phyloP scores from a whole-genome alignment of 2,329 filamentous ascomycete species.

The Ophiostoma novo-ulmi region DNA sequence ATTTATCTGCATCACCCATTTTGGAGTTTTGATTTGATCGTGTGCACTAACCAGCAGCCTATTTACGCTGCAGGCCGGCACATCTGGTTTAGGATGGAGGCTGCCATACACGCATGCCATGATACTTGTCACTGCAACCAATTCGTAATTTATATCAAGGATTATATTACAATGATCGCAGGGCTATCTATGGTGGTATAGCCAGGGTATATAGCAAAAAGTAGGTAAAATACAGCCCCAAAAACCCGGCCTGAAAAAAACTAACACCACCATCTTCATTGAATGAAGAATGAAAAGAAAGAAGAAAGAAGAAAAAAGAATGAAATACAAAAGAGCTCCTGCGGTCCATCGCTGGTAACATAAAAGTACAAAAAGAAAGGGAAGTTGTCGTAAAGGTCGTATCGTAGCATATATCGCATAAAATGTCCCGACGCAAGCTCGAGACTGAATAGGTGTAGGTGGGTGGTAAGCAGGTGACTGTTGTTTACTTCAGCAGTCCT shows the following conservation, averaged over 20 bases:
- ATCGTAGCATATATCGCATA: background rate
- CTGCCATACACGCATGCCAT: too few species aligned
- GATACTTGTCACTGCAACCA: background rate
- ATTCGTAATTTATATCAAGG: background rate
- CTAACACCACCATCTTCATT: background rate
- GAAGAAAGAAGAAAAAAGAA: background rate
- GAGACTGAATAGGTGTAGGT: background rate
- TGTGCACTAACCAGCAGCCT: background rate
- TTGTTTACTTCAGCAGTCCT: conserved; percentile 20
- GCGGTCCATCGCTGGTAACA: background rate
- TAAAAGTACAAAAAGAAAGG: background rate
- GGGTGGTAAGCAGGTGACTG: background rate
- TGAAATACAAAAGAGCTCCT: background rate
- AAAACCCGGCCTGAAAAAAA: background rate
- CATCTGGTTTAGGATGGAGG: background rate
- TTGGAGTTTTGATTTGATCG: background rate
- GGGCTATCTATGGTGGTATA: conserved; percentile 16
- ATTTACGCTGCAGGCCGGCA: too few species aligned
- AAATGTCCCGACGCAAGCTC: background rate
- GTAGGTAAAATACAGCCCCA: conserved; percentile 9
- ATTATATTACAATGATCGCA: background rate
- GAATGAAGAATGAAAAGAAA: background rate
- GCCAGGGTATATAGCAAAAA: conserved; percentile 22
- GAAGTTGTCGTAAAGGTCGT: conserved; percentile 5
- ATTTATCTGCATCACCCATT: background rate